Percentiles rank a stretch among this genome's conserved stretches.
phyloP scores from a whole-genome alignment of 1,139 yeast genomes.

The Zygotorulaspora mrakii region DNA sequence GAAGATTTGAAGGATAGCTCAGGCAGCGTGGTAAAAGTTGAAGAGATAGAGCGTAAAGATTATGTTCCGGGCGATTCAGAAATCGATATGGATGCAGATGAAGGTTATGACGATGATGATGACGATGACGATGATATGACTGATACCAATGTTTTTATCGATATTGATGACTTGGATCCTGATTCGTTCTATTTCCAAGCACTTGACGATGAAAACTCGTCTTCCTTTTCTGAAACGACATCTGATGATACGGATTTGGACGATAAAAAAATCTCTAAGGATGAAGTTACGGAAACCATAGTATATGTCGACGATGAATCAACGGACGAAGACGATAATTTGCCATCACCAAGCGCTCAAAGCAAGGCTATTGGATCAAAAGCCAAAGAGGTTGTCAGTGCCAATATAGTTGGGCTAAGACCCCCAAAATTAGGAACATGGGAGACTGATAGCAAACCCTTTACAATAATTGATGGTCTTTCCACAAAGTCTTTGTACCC shows the following conservation, averaged over 20 bases:
- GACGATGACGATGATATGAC: conserved; percentile 34
- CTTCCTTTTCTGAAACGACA: conserved; percentile 27
- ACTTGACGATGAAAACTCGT: conserved; percentile 31
- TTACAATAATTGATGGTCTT: conserved; percentile 90
- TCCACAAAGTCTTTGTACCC: conserved; percentile 74
- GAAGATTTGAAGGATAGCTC: conserved; percentile 10
- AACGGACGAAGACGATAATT: conserved; percentile 80
- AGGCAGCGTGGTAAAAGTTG: conserved; percentile 11
- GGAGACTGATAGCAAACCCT: conserved; percentile 81
- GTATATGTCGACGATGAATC: conserved; percentile 61
- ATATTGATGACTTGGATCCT: conserved; percentile 40
- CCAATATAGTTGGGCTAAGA: conserved; percentile 76
- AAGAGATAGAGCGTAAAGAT: conserved; percentile 9
- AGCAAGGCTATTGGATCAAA: conserved; percentile 59
- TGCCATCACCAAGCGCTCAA: conserved; percentile 63
- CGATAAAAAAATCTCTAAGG: conserved; percentile 18
- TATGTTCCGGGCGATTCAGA: conserved; percentile 20
- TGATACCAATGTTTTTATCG: conserved; percentile 36
- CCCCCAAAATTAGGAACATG: conserved; percentile 94
- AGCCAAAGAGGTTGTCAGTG: conserved; percentile 81
- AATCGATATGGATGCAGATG: conserved; percentile 20
- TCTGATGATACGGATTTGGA: conserved; percentile 18
- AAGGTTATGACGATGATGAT: conserved; percentile 21
- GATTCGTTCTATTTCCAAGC: conserved; percentile 39
- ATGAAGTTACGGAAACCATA: conserved; percentile 29